Base-by-base conservation (phyloP, 1,284 basidiomycete genomes). In the Malassezia sp. region DNA sequence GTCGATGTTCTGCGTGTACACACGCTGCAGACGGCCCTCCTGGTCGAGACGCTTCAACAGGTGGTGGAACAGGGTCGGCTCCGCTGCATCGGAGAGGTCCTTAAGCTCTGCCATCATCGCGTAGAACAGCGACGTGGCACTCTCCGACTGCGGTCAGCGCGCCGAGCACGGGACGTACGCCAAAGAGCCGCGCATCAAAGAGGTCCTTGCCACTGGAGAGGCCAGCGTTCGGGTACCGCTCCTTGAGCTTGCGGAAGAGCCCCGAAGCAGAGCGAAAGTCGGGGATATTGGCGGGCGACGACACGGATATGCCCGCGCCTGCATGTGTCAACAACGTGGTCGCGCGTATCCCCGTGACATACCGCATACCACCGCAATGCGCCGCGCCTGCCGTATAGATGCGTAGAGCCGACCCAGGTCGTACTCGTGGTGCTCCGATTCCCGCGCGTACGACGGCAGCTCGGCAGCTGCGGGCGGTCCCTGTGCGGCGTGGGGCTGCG, bases 1-100 rank as follows among this genome's bases (percentile, higher is more conserved):
- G 71, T 95, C 90, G 40, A 95, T 89, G 66, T 93, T 95, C 71
- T 93, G 89, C 0, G 90, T 93, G 71, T 95, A 95, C 3, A 82
- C 84, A 42, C 89, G 79, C 23, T 91, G 72, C 1, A 96, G 74
- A 63, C 84, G 87, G 42, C 84, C 83, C 71, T 87, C 86, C 9
- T 76, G 71, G 57, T 91, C 84, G 0, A 95, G 78, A 5, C 80
- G 81, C 61, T 83, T 83, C 51, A 95, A 80, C 71, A 95, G 90
- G 49, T 78, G 77, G 70, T 95, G 90, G 3, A 90, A 93, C 1
- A 80, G 77, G 5, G 87, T 82, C 2, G 86, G 86, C 37, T 78
- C 70, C n/a, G 87, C 85, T 28, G 72, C 72, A 63, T 87, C 81
- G 56, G 91, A 82, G 40, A 84, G 81, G 36, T 77, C 75, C 63